Percentiles rank a stretch among this genome's conserved stretches.
phyloP scores from a whole-genome alignment of 192 early-diverging fungal species.

The Backusella australiensis region DNA sequence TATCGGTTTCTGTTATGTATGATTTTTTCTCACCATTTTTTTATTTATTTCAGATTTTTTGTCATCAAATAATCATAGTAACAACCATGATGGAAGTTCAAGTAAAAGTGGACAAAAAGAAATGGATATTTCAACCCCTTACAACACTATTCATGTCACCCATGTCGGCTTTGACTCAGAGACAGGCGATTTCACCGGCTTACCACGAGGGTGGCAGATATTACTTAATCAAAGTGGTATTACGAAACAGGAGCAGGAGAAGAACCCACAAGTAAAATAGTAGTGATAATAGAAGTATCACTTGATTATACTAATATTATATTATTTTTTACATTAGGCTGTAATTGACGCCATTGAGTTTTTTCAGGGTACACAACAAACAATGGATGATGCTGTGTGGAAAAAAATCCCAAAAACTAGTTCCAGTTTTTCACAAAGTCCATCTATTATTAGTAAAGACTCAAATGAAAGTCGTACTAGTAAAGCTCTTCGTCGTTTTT shows the following conservation, averaged over 20 bases:
- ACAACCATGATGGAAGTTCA: neutral
- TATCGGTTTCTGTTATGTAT: neutral
- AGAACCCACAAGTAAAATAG: constrained; percentile 72
- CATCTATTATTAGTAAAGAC: neutral
- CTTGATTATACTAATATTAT: constrained; percentile 12
- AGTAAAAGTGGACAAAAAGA: constrained; percentile 31
- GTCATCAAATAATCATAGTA: neutral
- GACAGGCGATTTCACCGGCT: constrained; percentile 92
- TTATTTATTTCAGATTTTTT: neutral
- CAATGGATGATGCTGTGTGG: constrained; percentile 24
- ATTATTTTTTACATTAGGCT: constrained; percentile 40
- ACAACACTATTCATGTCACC: constrained; percentile 94
- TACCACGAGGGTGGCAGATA: constrained; percentile 91
- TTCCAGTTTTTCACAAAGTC: neutral
- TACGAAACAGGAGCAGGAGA: constrained; percentile 88
- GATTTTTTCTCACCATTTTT: neutral
- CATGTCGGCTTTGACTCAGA: constrained; percentile 97
- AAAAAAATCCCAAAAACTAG: constrained; percentile 29
- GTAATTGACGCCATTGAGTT: constrained; percentile 81
- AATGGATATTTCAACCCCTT: constrained; percentile 90
- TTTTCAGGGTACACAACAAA: constrained; percentile 59
- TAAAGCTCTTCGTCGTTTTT: neutral
- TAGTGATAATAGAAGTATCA: neutral
- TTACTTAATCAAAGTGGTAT: constrained; percentile 92
- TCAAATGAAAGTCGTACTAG: neutral